Evolutionary conservation across 345 rosid genomes (phyloP).

Genomic region (Bruguiera gymnorhiza): DNA sequence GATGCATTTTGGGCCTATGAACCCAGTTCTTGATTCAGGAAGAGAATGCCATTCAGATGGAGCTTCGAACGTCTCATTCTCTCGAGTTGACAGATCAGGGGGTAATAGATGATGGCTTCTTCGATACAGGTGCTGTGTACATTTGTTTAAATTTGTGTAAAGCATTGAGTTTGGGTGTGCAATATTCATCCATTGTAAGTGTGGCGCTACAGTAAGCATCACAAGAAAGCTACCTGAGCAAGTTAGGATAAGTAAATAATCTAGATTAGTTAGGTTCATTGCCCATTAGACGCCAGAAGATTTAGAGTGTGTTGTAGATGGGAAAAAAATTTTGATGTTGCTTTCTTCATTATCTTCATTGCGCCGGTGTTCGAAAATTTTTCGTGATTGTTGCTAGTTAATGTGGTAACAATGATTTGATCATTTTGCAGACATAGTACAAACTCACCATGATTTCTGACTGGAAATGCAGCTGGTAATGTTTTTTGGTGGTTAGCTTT

Average conservation of each 20-base stretch:
- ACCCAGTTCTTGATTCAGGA: slow-evolving; percentile 46
- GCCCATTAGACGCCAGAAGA: too few species aligned
- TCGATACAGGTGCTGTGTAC: slow-evolving; percentile 14
- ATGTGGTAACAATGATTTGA: too few species aligned
- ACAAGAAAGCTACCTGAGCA: not conserved
- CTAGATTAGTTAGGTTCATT: too few species aligned
- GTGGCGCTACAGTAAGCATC: not conserved
- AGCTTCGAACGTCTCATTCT: not conserved
- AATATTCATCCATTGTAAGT: slow-evolving; percentile 7
- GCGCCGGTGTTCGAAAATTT: too few species aligned
- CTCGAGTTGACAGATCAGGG: not conserved
- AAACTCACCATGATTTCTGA: too few species aligned
- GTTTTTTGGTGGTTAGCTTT: too few species aligned
- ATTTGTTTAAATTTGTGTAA: slow-evolving; percentile 23
- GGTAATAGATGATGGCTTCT: slow-evolving; percentile 3
- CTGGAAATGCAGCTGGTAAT: too few species aligned
- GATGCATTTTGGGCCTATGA: slow-evolving; percentile 93
- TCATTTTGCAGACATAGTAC: too few species aligned
- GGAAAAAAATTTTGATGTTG: too few species aligned
- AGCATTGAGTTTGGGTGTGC: slow-evolving; percentile 15
- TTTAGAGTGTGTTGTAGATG: too few species aligned
- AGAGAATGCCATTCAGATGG: not conserved
- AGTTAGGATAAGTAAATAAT: not conserved
- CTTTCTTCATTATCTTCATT: too few species aligned
- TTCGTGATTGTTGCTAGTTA: too few species aligned